Evolutionary conservation across 208 protist species (phyloP).

Genomic region (Trypanosoma caninum): DNA sequence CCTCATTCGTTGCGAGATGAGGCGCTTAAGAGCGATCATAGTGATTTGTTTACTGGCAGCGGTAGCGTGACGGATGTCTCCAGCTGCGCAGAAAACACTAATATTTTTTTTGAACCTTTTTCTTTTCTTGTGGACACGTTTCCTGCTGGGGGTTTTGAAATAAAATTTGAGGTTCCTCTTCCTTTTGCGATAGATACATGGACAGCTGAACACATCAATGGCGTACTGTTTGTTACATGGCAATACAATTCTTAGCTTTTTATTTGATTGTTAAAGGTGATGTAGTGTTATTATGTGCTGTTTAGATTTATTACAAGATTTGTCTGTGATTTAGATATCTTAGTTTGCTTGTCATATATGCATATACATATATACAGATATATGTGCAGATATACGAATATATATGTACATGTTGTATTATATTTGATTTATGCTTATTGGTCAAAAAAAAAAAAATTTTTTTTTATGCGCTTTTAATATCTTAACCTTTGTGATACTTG

Average conservation of each 20-base stretch:
- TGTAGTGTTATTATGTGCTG: no score
- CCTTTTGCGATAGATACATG: slow-evolving; percentile 17
- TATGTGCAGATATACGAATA: not conserved
- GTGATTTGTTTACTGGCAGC: not conserved
- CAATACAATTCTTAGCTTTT: not conserved
- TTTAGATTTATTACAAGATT: no score
- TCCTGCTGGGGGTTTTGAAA: slow-evolving; percentile 22
- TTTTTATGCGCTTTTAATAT: no score
- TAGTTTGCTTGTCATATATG: no score
- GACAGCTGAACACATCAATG: slow-evolving; percentile 11
- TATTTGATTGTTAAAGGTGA: not conserved
- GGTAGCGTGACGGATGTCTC: not conserved
- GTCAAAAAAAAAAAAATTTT: no score
- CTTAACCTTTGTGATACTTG: no score
- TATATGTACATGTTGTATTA: no score
- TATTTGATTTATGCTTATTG: no score
- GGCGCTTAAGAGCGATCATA: not conserved
- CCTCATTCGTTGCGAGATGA: not conserved
- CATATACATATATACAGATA: no score
- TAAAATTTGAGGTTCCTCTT: slow-evolving; percentile 20
- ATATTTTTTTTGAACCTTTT: not conserved
- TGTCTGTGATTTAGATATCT: no score
- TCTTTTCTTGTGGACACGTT: slow-evolving; percentile 20
- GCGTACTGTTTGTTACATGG: slow-evolving; percentile 24
- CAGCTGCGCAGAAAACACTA: not conserved